Conservation (phyloP, 2,329 filamentous ascomycete species). For the Lasiodiplodia sp. region DNA sequence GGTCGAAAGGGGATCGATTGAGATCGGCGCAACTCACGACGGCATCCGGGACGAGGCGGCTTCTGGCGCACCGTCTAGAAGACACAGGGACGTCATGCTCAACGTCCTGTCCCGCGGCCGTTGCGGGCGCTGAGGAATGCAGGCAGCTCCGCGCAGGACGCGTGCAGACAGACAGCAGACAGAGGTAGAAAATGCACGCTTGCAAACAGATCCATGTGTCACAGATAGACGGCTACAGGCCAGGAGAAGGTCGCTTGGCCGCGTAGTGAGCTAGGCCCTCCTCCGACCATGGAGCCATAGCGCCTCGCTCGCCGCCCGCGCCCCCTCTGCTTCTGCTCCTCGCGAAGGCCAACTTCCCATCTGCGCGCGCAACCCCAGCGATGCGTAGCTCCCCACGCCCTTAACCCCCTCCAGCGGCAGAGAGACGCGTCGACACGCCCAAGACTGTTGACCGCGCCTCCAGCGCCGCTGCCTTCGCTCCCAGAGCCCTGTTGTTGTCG, state of each 20-base stretch:
- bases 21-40: constrained; percentile 22
- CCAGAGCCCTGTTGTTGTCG: constrained; percentile 10
- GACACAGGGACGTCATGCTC: constrained; percentile 22
- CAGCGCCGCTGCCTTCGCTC: constrained; percentile 19
- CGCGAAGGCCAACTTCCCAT: constrained; percentile 20
- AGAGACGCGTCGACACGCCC: constrained; percentile 28
- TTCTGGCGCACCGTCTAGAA: constrained; percentile 26
- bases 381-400: constrained; percentile 26
- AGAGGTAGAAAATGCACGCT: constrained; percentile 5
- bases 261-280: constrained; percentile 20
- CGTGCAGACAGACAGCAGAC: neutral
- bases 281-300: constrained; percentile 19
- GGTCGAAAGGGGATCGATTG: constrained; percentile 26
- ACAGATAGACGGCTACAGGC: constrained; percentile 16
- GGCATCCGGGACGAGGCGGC: constrained; percentile 22
- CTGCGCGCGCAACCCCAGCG: constrained; percentile 28
- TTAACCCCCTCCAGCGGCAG: constrained; percentile 28
- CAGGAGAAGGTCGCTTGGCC: constrained; percentile 25
- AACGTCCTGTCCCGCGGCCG: neutral
- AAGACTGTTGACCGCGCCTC: constrained; percentile 23
- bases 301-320: constrained; percentile 10
- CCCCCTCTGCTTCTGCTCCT: constrained; percentile 29
- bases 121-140: constrained; percentile 2
- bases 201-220: constrained; percentile 17
- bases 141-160: neutral